Evolutionary conservation across 805 yeast genomes (phyloP).

Genomic region (Candida adriatica): DNA sequence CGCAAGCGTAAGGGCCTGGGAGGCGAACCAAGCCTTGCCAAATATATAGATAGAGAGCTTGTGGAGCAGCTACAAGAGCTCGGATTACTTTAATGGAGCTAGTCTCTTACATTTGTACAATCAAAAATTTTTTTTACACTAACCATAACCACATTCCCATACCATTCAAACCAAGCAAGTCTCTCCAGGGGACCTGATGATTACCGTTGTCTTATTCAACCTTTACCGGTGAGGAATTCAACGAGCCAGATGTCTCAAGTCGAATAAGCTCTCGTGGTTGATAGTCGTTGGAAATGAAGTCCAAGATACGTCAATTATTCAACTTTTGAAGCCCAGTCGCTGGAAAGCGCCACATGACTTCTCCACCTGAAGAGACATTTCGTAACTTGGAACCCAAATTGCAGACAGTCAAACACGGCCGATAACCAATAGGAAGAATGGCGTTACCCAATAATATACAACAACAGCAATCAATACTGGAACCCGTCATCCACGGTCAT

Average conservation of each 20-base stretch:
- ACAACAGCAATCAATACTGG: conserved; percentile 10
- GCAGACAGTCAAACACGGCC: neutral
- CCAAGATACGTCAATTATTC: no score
- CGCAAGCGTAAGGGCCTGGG: conserved; percentile 81
- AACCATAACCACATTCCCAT: no score
- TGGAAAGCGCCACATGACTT: conserved; percentile 23
- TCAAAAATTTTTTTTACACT: no score
- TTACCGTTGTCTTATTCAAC: no score
- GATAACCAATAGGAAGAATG: neutral
- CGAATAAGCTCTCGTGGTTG: no score
- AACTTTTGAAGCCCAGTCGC: conserved; percentile 25
- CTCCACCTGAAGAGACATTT: neutral
- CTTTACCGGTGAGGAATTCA: no score
- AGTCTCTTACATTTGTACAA: no score
- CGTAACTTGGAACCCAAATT: neutral
- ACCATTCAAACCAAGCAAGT: no score
- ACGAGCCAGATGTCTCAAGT: conserved; percentile 23
- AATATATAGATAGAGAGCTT: conserved; percentile 59
- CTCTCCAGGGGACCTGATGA: no score
- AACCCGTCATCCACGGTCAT: conserved; percentile 20
- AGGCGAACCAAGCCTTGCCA: conserved; percentile 60
- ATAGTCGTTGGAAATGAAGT: no score
- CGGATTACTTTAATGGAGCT: conserved; percentile 28
- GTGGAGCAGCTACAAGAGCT: conserved; percentile 44
- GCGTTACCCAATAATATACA: conserved; percentile 1